Evolutionary conservation across 768 basidiomycete species (phyloP).

Genomic region (Kwoniella newhampshirensis): DNA sequence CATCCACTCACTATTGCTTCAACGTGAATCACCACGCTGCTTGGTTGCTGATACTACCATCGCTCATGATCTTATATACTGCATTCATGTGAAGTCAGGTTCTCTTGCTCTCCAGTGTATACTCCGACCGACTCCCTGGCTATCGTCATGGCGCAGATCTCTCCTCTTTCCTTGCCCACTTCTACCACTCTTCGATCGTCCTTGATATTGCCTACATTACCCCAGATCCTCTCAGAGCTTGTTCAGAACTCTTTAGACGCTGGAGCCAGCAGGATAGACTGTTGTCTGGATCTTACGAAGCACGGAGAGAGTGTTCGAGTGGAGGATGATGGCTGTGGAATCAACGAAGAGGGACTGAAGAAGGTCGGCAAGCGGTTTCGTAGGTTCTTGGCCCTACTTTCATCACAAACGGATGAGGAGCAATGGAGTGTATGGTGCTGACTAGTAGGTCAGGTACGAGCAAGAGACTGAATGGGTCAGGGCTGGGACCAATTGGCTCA

Average conservation of each 20-base stretch:
- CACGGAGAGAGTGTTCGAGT: conserved; percentile 78
- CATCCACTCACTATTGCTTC: too few relatives aligned
- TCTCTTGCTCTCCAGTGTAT: neutral
- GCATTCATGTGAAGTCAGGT: neutral
- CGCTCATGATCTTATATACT: neutral
- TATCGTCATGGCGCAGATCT: conserved; percentile 15
- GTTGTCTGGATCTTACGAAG: conserved; percentile 66
- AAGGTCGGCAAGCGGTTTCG: conserved; percentile 68
- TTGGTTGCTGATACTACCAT: neutral
- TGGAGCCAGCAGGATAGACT: conserved; percentile 64
- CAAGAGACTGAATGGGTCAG: conserved; percentile 13
- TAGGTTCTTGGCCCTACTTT: conserved; percentile 55
- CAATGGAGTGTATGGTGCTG: too few relatives aligned
- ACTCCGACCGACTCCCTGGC: neutral
- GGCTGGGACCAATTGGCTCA: conserved; percentile 51
- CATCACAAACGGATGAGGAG: too few relatives aligned
- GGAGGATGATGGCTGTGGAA: conserved; percentile 78
- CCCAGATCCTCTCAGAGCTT: conserved; percentile 78
- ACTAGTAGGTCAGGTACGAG: conserved; percentile 15
- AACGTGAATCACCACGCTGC: neutral
- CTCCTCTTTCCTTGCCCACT: conserved; percentile 61
- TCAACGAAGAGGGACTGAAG: conserved; percentile 63
- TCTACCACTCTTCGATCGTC: conserved; percentile 74
- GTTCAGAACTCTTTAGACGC: conserved; percentile 90
- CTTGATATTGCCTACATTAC: conserved; percentile 76